A percentile compares a stretch with the other conserved stretches of the same genome.
Conservation (phyloP, 345 rosid species). For the Adansonia digitata region DNA sequence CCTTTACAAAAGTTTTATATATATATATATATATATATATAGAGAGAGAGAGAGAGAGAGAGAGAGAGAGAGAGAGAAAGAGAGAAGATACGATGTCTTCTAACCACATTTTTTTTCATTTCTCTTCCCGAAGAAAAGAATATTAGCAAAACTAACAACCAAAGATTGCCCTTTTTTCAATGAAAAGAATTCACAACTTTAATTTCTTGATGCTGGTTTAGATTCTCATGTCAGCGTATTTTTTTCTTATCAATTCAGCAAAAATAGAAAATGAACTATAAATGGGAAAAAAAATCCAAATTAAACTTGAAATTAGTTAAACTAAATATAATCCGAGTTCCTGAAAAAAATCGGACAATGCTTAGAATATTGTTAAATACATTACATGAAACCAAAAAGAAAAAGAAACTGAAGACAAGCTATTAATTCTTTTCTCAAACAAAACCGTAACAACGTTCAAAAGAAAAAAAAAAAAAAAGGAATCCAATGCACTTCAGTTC, state of each 20-base stretch:
- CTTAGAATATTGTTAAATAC: neutral
- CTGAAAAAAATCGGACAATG: neutral
- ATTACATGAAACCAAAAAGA: neutral
- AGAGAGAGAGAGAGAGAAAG: too few relatives aligned
- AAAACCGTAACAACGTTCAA: neutral
- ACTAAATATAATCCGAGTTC: neutral
- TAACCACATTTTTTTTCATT: too few relatives aligned
- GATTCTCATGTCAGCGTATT: neutral
- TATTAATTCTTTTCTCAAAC: neutral
- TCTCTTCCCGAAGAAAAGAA: too few relatives aligned
- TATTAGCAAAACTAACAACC: neutral
- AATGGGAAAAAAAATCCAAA: neutral
- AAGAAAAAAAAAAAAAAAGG: too few relatives aligned
- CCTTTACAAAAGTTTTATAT: too few relatives aligned
- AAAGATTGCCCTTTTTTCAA: neutral
- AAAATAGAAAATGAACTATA: neutral
- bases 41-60: too few relatives aligned
- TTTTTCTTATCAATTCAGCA: neutral
- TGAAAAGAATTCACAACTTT: neutral
- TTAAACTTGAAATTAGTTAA: neutral
- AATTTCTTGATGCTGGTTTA: neutral
- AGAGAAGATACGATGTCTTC: too few relatives aligned
- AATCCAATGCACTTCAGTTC: too few relatives aligned
- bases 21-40: too few relatives aligned
- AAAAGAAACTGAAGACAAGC: neutral